These are phyloP conservation scores for Lentinula aciculospora DNA, from an alignment of 768 basidiomycete species.

Conservation along the genomic window DNA sequence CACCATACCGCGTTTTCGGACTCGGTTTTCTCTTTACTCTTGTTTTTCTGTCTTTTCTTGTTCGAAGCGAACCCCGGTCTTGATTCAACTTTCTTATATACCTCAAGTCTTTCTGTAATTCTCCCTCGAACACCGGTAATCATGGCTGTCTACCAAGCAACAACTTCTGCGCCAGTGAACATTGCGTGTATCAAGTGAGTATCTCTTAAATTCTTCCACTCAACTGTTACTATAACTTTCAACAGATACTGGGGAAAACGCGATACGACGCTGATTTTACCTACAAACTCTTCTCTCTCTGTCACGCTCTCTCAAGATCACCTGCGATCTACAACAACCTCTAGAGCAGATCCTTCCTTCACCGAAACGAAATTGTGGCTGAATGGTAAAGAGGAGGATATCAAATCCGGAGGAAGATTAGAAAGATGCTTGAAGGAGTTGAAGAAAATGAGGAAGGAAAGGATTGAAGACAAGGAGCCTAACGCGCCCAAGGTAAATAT, in stretches of 20 bases:
- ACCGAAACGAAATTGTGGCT: constrained; percentile 84
- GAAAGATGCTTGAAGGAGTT: constrained; percentile 85
- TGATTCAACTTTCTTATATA: background rate
- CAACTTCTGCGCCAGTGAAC: constrained; percentile 90
- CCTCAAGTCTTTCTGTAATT: background rate
- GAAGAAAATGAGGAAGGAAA: constrained; percentile 65
- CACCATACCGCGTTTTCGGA: background rate
- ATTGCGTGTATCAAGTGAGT: constrained; percentile 95
- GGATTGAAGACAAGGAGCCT: constrained; percentile 66
- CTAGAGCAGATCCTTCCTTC: constrained; percentile 75
- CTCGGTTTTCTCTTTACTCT: background rate
- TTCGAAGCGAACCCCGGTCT: background rate
- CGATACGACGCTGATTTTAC: constrained; percentile 89
- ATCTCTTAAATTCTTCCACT: background rate
- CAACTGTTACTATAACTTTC: constrained; percentile 3
- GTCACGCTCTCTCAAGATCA: constrained; percentile 97
- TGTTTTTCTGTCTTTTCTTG: background rate
- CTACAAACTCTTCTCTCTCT: constrained; percentile 97
- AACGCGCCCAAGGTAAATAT: constrained; percentile 56
- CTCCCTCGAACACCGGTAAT: background rate
- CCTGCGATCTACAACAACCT: constrained; percentile 89
- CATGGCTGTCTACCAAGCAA: constrained; percentile 61
- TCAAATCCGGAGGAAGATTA: constrained; percentile 74
- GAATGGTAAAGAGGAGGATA: constrained; percentile 88
- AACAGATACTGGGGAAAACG: constrained; percentile 98